Evolutionary conservation across 2,329 filamentous ascomycete genomes (phyloP).

Genomic region (Fusarium sp.): DNA sequence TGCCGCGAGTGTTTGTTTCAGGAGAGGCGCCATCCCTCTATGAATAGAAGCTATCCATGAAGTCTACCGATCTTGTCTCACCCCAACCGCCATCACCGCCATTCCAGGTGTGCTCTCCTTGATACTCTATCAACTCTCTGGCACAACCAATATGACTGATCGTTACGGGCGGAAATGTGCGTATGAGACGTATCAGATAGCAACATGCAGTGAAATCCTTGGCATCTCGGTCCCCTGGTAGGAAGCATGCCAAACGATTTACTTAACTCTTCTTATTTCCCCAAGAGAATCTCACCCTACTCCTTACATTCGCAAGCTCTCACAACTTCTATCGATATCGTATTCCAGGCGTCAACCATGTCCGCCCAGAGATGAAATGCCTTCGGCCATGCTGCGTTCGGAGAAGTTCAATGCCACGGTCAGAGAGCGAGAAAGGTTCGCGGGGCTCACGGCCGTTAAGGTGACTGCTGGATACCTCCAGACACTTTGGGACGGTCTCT

Average conservation of each 20-base stretch:
- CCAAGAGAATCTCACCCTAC: neutral
- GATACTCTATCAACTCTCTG: neutral
- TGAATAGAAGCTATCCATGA: too few species aligned
- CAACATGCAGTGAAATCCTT: neutral
- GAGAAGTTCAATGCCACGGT: neutral
- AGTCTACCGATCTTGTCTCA: neutral
- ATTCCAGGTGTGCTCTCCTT: neutral
- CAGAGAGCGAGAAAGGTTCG: accelerated
- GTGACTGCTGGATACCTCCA: neutral
- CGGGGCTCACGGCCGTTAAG: neutral
- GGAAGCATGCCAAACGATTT: neutral
- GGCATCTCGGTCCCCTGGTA: too few species aligned
- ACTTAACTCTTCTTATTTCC: neutral
- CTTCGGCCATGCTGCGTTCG: accelerated
- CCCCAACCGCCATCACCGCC: neutral
- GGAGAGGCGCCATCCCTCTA: neutral
- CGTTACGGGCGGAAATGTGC: neutral
- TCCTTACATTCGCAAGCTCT: neutral
- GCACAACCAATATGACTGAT: neutral
- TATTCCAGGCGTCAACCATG: too few species aligned
- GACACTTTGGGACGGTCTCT: neutral
- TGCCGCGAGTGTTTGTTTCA: neutral
- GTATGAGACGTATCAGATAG: neutral
- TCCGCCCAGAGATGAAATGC: neutral
- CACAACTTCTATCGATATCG: too few species aligned